Evolutionary conservation across 2,329 filamentous ascomycete species (phyloP).

Genomic region (Ilyonectria sp.): DNA sequence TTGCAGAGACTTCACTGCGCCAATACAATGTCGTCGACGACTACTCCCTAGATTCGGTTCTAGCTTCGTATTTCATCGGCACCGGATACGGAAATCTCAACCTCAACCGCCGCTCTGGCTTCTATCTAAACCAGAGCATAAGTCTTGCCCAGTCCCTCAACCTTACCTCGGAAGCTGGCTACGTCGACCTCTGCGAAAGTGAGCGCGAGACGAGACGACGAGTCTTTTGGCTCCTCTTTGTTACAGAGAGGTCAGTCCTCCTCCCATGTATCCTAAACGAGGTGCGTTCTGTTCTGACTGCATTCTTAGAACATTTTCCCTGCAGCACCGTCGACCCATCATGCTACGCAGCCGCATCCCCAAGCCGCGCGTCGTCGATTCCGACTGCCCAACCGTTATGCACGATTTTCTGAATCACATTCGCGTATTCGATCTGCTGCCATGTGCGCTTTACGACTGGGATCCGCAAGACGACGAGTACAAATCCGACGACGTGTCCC

Average conservation of each 20-base stretch:
- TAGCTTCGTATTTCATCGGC: conserved; percentile 51
- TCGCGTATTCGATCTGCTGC: conserved; percentile 49
- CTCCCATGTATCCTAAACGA: accelerated
- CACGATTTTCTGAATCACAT: conserved; percentile 54
- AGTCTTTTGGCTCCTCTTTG: conserved; percentile 54
- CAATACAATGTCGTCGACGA: conserved; percentile 50
- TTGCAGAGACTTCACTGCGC: conserved; percentile 47
- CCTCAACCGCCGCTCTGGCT: conserved; percentile 49
- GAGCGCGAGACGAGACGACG: conserved; percentile 50
- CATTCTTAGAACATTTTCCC: conserved; percentile 48
- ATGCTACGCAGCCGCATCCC: conserved; percentile 49
- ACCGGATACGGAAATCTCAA: conserved; percentile 51
- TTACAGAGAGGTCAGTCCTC: conserved; percentile 47
- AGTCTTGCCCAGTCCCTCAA: conserved; percentile 48
- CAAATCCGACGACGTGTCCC: conserved; percentile 40
- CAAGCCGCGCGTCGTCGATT: conserved; percentile 51
- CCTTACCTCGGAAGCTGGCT: conserved; percentile 47
- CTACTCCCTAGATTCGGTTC: conserved; percentile 46
- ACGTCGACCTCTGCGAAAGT: conserved; percentile 35
- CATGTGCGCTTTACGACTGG: conserved; percentile 52
- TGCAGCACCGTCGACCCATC: conserved; percentile 50
- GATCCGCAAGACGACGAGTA: conserved; percentile 39
- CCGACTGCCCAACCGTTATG: conserved; percentile 52
- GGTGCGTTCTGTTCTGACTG: neutral
- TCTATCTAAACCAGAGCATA: conserved; percentile 53